Percentiles rank a stretch among this genome's conserved stretches.
phyloP scores from a whole-genome alignment of 352 stramenopile genomes.

The Phytophthora agathidicida region DNA sequence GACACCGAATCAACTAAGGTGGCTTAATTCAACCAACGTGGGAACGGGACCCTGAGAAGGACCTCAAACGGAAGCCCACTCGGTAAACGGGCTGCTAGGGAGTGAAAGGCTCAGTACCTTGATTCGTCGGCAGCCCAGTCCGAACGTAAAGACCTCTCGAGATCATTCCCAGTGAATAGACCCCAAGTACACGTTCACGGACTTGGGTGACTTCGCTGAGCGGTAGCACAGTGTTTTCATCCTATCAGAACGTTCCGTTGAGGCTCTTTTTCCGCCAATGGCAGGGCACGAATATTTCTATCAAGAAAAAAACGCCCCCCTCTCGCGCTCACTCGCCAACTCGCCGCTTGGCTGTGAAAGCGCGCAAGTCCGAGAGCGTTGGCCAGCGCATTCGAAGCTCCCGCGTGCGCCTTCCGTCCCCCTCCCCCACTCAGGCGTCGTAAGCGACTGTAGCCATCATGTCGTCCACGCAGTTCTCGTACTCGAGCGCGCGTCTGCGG shows the following conservation, averaged over 20 bases:
- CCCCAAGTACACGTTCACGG: slow-evolving; percentile 25
- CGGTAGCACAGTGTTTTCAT: not conserved
- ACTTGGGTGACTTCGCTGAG: slow-evolving; percentile 31
- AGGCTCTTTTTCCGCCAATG: slow-evolving; percentile 54
- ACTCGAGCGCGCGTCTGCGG: slow-evolving; percentile 94
- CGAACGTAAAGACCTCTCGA: too few relatives aligned
- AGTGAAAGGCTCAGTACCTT: too few relatives aligned
- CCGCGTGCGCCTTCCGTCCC: not conserved
- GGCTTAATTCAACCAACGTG: too few relatives aligned
- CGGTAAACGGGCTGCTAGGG: too few relatives aligned
- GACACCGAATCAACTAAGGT: too few relatives aligned
- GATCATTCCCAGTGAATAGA: too few relatives aligned
- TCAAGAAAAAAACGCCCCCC: slow-evolving; percentile 28
- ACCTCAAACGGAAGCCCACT: too few relatives aligned
- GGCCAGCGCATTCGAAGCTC: slow-evolving; percentile 18
- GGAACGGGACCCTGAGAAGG: too few relatives aligned
- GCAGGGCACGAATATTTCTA: not conserved
- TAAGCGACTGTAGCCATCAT: slow-evolving; percentile 33
- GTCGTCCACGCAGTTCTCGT: slow-evolving; percentile 94
- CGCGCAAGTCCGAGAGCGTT: slow-evolving; percentile 34
- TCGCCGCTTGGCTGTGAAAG: slow-evolving; percentile 64
- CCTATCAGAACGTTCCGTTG: too few relatives aligned
- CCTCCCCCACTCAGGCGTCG: not conserved
- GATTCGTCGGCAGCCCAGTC: too few relatives aligned
- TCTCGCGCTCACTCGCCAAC: slow-evolving; percentile 68